Base-by-base conservation (phyloP, 2,329 filamentous ascomycete species). In the Fusarium heterosporum region DNA sequence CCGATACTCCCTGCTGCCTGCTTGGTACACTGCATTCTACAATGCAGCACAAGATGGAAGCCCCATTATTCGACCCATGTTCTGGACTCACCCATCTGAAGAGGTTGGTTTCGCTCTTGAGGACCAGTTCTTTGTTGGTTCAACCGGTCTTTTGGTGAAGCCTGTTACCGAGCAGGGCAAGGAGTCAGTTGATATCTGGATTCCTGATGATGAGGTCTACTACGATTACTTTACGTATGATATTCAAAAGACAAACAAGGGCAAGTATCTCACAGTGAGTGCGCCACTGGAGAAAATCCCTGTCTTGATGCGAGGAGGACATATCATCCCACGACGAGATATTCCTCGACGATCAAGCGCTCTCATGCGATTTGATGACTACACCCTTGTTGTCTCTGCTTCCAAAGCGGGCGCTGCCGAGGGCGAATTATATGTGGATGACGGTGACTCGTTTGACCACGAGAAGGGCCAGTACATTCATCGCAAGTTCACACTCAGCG, bases 21-120 rank as follows among this genome's bases (percentile, higher is more conserved):
- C 92, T 2, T 98, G 94, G 94, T 99, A 99, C 78, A 98, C 95
- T 2, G 93, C 95, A 10, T 99, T 99, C 84, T 93, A 95, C 75
- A 89, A 96, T 74, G 93, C 96, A 13, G 90, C 92, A 71, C 84
- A 89, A 16, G 89, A 92, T 46, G 95, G 94, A 39, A 91, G 89
- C 55, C 96, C 96, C 0, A 95, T 99, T 71, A 84, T 99, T 55
- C 88, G 93, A 51, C 95, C 96, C 11, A 93, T 98, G 81, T 97
- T 94, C 81, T 98, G 95, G 82, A 91, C 93, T 3, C 93, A 97
- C 74, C 96, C 96, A 0, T 82, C 85, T 1, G 93, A 96, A 69
- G 95, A 97, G 77, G 84, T 84, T 47, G 93, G 93, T n/a, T 96
- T 98, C 74, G 87, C 84, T 4, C 84, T 98, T 46, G 96, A 99